Conservation (phyloP, 176 grass and related monocot species). For the Ananas comosus region DNA sequence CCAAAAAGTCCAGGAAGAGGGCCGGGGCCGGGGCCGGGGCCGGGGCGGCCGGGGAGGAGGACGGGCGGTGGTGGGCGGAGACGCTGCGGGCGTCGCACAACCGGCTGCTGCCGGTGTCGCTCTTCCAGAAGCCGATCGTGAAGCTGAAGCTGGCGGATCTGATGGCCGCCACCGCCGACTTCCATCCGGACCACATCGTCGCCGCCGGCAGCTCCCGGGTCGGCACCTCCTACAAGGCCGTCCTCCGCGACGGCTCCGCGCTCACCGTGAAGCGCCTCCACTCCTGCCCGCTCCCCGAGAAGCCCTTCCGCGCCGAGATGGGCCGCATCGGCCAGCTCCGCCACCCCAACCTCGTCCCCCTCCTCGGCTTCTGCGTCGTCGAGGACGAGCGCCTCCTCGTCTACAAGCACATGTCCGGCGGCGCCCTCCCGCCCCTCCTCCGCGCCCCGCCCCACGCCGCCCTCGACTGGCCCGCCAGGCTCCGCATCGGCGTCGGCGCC, state of each 20-base stretch:
- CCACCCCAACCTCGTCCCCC: constrained; percentile 86
- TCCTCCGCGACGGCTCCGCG: constrained; percentile 72
- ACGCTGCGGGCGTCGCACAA: constrained; percentile 64
- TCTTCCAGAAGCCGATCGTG: constrained; percentile 98
- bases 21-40: constrained; percentile 17
- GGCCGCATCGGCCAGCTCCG: constrained; percentile 64
- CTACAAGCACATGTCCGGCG: constrained; percentile 87
- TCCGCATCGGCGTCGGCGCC: constrained; percentile 64
- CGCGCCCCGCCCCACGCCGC: constrained; percentile 34
- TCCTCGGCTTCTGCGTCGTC: constrained; percentile 87
- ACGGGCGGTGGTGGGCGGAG: constrained; percentile 83
- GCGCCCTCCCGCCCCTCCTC: constrained; percentile 50
- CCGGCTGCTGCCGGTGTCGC: constrained; percentile 56
- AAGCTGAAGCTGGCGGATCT: constrained; percentile 97
- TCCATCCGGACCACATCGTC: constrained; percentile 70
- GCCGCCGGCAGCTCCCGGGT: constrained; percentile 69
- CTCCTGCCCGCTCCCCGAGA: constrained; percentile 83
- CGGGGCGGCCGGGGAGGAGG: constrained; percentile 31
- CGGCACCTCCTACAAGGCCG: constrained; percentile 69
- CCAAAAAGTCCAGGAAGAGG: constrained; percentile 12
- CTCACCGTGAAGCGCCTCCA: constrained; percentile 90
- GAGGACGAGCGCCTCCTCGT: constrained; percentile 91
- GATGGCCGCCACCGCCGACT: constrained; percentile 66
- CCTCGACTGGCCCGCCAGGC: constrained; percentile 61
- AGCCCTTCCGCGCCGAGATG: constrained; percentile 75